These are phyloP conservation scores for Coniochaeta sp. DNA, from an alignment of 2,329 filamentous ascomycete genomes.

Conservation along the genomic window DNA sequence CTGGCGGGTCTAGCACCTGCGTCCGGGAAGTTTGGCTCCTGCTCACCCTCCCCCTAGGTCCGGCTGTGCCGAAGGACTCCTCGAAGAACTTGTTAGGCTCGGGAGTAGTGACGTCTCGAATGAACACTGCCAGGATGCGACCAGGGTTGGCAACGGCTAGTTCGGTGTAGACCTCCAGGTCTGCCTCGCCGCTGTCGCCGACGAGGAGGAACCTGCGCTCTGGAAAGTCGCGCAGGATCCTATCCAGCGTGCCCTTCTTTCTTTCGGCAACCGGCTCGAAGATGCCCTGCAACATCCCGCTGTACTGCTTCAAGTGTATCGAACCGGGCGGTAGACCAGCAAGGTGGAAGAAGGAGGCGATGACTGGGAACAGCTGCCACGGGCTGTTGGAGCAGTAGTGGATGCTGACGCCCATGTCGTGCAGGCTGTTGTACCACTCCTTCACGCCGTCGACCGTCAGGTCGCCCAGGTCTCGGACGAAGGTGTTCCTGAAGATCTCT, in stretches of 20 bases:
- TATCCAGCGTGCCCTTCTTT: conserved; percentile 82
- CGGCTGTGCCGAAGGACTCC: conserved; percentile 29
- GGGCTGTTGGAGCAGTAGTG: conserved; percentile 99
- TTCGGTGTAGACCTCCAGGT: conserved; percentile 95
- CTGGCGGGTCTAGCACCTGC: conserved; percentile 19
- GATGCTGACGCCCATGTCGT: conserved; percentile 74
- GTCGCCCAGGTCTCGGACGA: conserved; percentile 76
- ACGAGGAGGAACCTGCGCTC: conserved; percentile 83
- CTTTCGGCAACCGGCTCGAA: conserved; percentile 95
- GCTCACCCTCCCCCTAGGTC: not conserved
- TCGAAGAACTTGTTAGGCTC: conserved; percentile 74
- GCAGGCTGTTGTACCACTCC: conserved; percentile 80
- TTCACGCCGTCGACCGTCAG: conserved; percentile 79
- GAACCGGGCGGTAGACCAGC: conserved; percentile 80
- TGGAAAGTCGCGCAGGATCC: conserved; percentile 83
- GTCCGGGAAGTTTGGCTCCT: not conserved
- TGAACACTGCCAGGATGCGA: conserved; percentile 80
- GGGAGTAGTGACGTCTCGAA: conserved; percentile 86
- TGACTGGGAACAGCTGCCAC: conserved; percentile 91
- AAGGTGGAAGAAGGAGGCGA: conserved; percentile 76
- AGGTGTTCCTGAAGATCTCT: conserved; percentile 95
- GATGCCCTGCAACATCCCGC: conserved; percentile 93
- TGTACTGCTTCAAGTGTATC: conserved; percentile 93
- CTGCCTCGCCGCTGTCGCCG: conserved; percentile 93
- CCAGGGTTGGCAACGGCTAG: conserved; percentile 79